Base-by-base conservation (phyloP, 257 asterid species). In the Paulownia fortunei region DNA sequence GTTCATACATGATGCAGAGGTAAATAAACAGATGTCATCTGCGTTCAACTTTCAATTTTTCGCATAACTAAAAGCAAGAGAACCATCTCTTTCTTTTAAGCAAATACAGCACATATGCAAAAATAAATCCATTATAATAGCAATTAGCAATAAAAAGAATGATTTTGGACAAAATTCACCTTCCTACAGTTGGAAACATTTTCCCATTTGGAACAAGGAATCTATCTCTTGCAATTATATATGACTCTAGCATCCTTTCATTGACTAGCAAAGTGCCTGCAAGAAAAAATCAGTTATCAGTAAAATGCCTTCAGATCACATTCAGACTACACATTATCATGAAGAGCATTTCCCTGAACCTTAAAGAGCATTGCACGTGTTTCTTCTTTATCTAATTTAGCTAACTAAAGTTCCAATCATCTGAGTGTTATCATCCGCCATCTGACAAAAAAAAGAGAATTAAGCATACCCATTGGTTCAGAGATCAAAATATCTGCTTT, bases 161-260 rank as follows among this genome's bases (percentile, higher is more conserved):
- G 60, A 62, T 73, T 37, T 39, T 4, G 69, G 69, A 80, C 34
- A 72, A 49, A 42, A 82, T 46, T 74, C 70, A 94, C 99, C 97
- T 96, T 86, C 99, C 99, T 56, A 89, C 59, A 16, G 96, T 81
- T 52, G 99, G 99, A 80, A 92, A 96, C 98, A 94, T 96, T 84
- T 93, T 96, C 71, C 99, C 99, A 84, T 86, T 87, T 78, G 94
- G 92, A 83, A 83, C 92, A 77, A 96, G 98, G 85, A 96, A 96
- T 58, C 99, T 86, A 60, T 96, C 99, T 88, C 99, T 93, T 62
- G 99, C 99, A 80, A 96, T 96, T 77, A 96, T 90, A 80, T 93
- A 96, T 9, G 99, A 87, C 85, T 96, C 99, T 46, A 96, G 87
- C 99, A 96, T 96, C 86, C 99, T 92, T 87, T 96, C 99, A 81